Evolutionary conservation across 129 eudicot species (phyloP), one percentile per base, ranked within the genome.

Genomic region (Chrysanthemum lavandulifolium): DNA sequence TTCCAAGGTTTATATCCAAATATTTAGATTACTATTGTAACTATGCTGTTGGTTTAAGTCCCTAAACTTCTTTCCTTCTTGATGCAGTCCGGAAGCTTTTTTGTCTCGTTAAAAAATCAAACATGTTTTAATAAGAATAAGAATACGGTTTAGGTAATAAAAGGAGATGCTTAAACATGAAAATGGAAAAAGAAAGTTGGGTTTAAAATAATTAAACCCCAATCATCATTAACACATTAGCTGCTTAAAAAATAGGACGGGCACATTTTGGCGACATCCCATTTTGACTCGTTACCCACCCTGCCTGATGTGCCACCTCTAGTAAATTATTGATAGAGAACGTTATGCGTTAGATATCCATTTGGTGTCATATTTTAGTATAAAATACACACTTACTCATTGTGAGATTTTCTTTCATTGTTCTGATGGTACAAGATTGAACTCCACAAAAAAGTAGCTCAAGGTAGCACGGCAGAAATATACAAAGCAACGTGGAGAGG

Each of bases 401-500:
- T 47, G 33, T 9, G 13, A 76, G 45, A 61, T 29, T 64, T 50
- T 14, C 29, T 55, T 71, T 65, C 0, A 53, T 65, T 45, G 59
- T 62, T 55, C 12, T 14, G 11, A 61, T 43, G 27, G 14, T 70
- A n/a, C 21, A 70, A 87, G 96, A 76, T 90, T 48, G 85, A 90
- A 72, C 50, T 90, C 23, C 81, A 81, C 31, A 82, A 90, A 29
- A 76, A 78, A 64, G 82, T 88, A 55, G 90, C 85, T 4, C 90
- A 81, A 71, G 96, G 96, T 62, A 87, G 85, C 76, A 90, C 93
- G 0, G 96, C 96, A 5, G 90, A 90, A 33, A 77, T 90, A 71
- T 85, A 90, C 82, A 85, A 71, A 77, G 96, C 78, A 52, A 83
- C 77, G 77, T 90, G 96, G 96, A 81, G 96, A 72, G 96, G 96